A percentile compares a stretch with the other conserved stretches of the same genome.
These are phyloP conservation scores for Trapa incisa DNA, from an alignment of 345 rosid genomes.

Conservation along the genomic window DNA sequence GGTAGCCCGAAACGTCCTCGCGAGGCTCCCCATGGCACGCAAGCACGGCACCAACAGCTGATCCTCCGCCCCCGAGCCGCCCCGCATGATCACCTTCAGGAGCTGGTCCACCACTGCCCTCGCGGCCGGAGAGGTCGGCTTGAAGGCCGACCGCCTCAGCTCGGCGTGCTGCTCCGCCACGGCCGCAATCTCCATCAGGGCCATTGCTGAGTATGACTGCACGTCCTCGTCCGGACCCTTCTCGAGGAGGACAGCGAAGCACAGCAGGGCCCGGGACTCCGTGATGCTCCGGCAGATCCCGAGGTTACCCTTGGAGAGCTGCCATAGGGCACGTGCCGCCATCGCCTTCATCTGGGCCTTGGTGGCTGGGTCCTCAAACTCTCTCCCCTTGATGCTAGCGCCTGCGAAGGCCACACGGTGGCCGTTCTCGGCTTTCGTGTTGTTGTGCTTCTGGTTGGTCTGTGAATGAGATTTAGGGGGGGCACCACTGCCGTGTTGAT, in stretches of 20 bases:
- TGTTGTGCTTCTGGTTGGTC: neutral
- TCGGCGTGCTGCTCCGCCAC: constrained; percentile 14
- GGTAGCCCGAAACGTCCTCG: constrained; percentile 16
- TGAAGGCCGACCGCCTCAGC: constrained; percentile 14
- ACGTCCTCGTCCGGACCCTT: constrained; percentile 12
- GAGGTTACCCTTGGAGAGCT: constrained; percentile 9
- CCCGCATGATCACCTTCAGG: constrained; percentile 9
- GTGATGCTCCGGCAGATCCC: constrained; percentile 14
- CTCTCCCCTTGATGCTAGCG: constrained; percentile 13
- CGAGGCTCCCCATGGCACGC: constrained; percentile 13
- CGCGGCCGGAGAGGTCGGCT: constrained; percentile 16
- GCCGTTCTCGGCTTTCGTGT: neutral
- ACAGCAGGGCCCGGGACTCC: constrained; percentile 15
- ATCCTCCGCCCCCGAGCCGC: neutral
- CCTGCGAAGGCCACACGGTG: constrained; percentile 9
- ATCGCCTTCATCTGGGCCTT: constrained; percentile 10
- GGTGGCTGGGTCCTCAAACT: constrained; percentile 8
- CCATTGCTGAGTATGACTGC: constrained; percentile 11
- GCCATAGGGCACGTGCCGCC: constrained; percentile 14
- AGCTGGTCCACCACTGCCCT: constrained; percentile 16
- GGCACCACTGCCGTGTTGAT: neutral
- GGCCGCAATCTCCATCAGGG: constrained; percentile 5
- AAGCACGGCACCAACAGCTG: constrained; percentile 6
- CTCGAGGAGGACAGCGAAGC: constrained; percentile 15
- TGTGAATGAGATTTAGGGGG: neutral